Conservation (phyloP, 306 rosid species). For the Pyrus communis region DNA sequence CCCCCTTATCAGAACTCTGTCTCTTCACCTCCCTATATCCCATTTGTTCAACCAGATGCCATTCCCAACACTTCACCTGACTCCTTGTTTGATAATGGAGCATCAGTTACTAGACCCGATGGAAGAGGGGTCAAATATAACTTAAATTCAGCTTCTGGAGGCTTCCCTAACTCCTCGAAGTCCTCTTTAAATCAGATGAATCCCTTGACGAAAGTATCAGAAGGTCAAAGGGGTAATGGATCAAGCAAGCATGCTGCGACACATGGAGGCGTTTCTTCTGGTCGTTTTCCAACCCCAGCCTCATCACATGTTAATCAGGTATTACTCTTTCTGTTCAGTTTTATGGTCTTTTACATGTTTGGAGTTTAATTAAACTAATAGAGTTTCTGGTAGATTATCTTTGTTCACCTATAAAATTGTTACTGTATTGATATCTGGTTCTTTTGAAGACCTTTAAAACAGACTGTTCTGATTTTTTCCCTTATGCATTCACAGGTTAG, state of each 20-base stretch:
- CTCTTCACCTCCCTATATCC: constrained; percentile 60
- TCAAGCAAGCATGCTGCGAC: constrained; percentile 48
- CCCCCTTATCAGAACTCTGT: constrained; percentile 60
- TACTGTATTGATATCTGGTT: neutral
- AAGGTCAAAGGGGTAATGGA: constrained; percentile 54
- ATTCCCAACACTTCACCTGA: constrained; percentile 48
- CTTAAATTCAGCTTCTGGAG: constrained; percentile 53
- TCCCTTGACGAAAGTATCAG: constrained; percentile 54
- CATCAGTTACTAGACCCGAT: constrained; percentile 53
- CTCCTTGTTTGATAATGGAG: constrained; percentile 39
- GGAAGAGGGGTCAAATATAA: constrained; percentile 59
- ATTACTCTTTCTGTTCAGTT: neutral
- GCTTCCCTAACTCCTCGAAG: constrained; percentile 46
- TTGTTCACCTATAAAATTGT: neutral
- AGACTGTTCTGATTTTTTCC: neutral
- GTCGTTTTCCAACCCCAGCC: constrained; percentile 39
- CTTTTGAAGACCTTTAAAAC: neutral
- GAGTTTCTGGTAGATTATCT: neutral
- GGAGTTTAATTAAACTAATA: neutral
- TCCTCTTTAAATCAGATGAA: constrained; percentile 43
- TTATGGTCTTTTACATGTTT: neutral
- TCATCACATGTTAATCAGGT: constrained; percentile 62
- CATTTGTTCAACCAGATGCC: constrained; percentile 62
- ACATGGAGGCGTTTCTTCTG: constrained; percentile 48
- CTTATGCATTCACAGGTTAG: constrained; percentile 36